Evolutionary conservation across 2,329 filamentous ascomycete species (phyloP), one percentile per base, ranked within the genome.

Genomic region (Ascochyta clinopodiicola): DNA sequence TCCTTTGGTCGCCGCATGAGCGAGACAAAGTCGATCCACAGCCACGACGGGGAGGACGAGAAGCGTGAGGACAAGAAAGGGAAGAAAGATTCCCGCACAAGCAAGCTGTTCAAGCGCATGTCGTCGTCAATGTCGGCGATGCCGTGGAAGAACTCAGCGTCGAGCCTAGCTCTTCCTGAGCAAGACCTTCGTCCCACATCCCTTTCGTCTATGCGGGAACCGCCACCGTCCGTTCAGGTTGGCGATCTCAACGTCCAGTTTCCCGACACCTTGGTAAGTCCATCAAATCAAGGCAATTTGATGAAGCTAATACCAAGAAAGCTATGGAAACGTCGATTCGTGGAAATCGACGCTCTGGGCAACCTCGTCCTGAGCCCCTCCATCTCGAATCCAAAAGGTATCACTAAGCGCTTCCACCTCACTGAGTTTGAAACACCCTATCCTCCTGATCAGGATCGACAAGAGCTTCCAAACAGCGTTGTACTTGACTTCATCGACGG

Each of bases 241-340:
- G 92, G 93, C 44, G 91, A 97, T 69, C 88, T 99, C 60, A 98
- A 99, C 68, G 91, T 98, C 10, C 95, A 99, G 73, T 97, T 99
- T 73, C 95, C 95, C 0, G 94, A 98, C 72, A 96, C 92, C 50
- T 82, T 99, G 42, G 80, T 81, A 73, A 69, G 79, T 70, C 43
- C 6, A 43, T 8, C 6, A 24, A 19, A 32, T 2, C 29, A 21
- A 9, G 15, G 12, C 8, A 3, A 2, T 9, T 13, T 8, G 8
- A 4, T 6, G 3, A 25, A 39, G 42, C 57, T 65, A 60, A 65
- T 43, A 9, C 10, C 8, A 5, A 21, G 15, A 19, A 50, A 82
- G 79, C 83, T 99, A 12, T 99, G 95, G 95, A 99, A 98, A 80
- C 89, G 94, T 50, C 87, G 95, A 57, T 92, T 89, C 68, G 87